phyloP scores from a whole-genome alignment of 129 eudicot species.

The Helianthus tuberosus region DNA sequence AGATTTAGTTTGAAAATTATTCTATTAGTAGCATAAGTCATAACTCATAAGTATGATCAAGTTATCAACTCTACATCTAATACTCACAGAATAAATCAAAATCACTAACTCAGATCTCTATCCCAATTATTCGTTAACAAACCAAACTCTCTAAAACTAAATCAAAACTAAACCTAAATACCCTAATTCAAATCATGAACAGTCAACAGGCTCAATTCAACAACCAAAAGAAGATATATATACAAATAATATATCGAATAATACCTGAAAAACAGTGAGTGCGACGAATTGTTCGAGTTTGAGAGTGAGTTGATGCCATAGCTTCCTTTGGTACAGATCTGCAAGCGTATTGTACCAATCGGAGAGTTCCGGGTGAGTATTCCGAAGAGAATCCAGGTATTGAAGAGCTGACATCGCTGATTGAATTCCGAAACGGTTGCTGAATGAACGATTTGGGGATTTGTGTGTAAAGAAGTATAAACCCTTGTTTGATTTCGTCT shows the following conservation, averaged over 20 bases:
- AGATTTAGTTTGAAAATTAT: not conserved
- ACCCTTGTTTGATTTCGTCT: constrained; percentile 34
- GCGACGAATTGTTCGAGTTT: constrained; percentile 88
- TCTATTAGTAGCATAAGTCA: not conserved
- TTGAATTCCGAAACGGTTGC: constrained; percentile 14
- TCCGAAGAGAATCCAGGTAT: constrained; percentile 70
- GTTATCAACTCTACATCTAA: constrained; percentile 11
- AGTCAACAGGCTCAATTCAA: constrained; percentile 9
- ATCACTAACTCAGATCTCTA: constrained; percentile 26
- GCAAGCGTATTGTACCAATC: constrained; percentile 81
- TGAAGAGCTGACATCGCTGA: constrained; percentile 74
- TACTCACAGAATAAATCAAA: not conserved
- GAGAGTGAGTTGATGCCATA: constrained; percentile 93
- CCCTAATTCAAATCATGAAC: not conserved
- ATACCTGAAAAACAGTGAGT: constrained; percentile 76
- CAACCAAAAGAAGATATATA: constrained; percentile 10
- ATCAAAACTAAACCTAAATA: constrained; percentile 18
- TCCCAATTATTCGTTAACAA: constrained; percentile 3
- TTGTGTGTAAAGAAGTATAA: constrained; percentile 18
- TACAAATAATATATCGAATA: not conserved
- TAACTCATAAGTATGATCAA: not conserved
- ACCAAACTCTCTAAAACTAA: not conserved
- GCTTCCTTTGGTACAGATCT: constrained; percentile 90
- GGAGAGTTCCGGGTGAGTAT: constrained; percentile 76
- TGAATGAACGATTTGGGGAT: constrained; percentile 21